phyloP scores from a whole-genome alignment of 192 early-diverging fungal genomes.

The Oehlia diaphana region DNA sequence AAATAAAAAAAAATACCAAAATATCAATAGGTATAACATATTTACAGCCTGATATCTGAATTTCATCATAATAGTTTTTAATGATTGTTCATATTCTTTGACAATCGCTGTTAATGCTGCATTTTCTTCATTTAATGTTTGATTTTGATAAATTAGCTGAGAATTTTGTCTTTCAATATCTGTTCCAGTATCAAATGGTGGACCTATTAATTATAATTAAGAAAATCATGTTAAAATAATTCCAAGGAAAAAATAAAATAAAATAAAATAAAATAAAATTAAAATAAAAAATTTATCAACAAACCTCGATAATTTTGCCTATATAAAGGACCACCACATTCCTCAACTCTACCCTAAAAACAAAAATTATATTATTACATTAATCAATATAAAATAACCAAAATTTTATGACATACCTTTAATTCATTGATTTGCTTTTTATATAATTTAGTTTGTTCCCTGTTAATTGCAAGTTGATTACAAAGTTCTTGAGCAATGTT shows the following conservation, averaged over 20 bases:
- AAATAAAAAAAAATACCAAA: neutral
- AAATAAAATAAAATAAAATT: too few species aligned
- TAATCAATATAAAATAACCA: too few species aligned
- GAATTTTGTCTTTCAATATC: constrained; percentile 22
- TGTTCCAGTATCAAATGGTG: constrained; percentile 20
- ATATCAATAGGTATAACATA: neutral
- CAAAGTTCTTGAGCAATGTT: constrained; percentile 11
- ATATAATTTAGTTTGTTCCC: neutral
- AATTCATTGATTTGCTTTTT: neutral
- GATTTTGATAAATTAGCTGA: constrained; percentile 17
- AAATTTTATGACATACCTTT: neutral
- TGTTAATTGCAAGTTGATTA: constrained; percentile 16
- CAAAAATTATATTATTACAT: neutral
- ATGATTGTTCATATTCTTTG: constrained; percentile 29
- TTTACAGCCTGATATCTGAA: constrained; percentile 26
- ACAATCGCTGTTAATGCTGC: constrained; percentile 6
- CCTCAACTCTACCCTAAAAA: constrained; percentile 1
- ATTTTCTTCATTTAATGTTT: constrained; percentile 28
- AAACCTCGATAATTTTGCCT: constrained; percentile 9
- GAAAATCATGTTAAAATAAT: neutral
- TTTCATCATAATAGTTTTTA: constrained; percentile 26
- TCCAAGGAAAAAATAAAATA: neutral
- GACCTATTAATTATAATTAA: neutral
- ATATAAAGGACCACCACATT: constrained; percentile 7
- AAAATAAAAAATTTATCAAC: too few species aligned